phyloP scores from a whole-genome alignment of 2,329 filamentous ascomycete genomes.

The Cladophialophora bantiana region DNA sequence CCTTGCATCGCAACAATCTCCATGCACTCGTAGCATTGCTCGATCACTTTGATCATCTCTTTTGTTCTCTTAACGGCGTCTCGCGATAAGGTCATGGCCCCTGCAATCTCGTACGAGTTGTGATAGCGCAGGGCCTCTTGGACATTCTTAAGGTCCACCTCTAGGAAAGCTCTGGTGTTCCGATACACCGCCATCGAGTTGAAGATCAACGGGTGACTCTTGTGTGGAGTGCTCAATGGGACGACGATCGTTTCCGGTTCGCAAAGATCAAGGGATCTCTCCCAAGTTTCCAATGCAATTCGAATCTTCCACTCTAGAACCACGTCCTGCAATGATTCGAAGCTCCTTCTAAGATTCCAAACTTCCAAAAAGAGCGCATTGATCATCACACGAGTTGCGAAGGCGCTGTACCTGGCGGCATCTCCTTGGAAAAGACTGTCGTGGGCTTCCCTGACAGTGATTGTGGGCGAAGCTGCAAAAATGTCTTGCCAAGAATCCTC shows the following conservation, averaged over 20 bases:
- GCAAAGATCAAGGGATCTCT: conserved; percentile 91
- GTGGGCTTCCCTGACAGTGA: conserved; percentile 92
- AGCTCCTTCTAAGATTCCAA: conserved; percentile 98
- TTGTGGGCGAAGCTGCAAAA: conserved; percentile 71
- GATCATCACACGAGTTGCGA: conserved; percentile 97
- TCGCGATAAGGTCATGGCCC: conserved; percentile 92
- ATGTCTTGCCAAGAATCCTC: conserved; percentile 85
- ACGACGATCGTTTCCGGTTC: conserved; percentile 89
- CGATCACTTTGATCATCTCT: conserved; percentile 98
- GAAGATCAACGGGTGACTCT: conserved; percentile 94
- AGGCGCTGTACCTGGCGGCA: conserved; percentile 88
- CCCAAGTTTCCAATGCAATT: conserved; percentile 96
- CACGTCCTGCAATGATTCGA: conserved; percentile 95
- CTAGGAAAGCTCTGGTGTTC: conserved; percentile 87
- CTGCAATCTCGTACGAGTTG: conserved; percentile 94
- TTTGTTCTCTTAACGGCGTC: conserved; percentile 93
- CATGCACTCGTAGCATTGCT: conserved; percentile 97
- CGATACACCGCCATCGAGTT: conserved; percentile 97
- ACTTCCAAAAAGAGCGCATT: conserved; percentile 97
- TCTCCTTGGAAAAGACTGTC: conserved; percentile 96
- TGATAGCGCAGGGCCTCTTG: conserved; percentile 97
- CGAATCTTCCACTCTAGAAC: conserved; percentile 98
- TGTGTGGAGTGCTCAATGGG: conserved; percentile 90
- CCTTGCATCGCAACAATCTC: conserved; percentile 94
- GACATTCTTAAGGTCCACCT: conserved; percentile 93